phyloP scores from a whole-genome alignment of 345 rosid genomes.

The Linum trigynum region DNA sequence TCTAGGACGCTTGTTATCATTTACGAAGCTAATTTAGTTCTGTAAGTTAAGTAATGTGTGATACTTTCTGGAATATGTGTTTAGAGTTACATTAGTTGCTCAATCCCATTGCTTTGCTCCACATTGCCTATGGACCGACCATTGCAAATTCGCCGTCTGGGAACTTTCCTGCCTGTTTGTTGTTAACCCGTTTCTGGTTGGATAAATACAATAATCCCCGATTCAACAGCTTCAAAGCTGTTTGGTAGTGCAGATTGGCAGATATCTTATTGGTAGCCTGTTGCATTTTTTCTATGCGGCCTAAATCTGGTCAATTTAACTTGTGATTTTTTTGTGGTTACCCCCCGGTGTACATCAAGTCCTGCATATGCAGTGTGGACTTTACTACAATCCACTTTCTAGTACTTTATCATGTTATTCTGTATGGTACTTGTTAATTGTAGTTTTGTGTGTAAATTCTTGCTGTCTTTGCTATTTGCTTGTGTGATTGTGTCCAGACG shows the following conservation, averaged over 20 bases:
- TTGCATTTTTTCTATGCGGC: not conserved
- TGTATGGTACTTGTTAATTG: not conserved
- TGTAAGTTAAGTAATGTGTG: not conserved
- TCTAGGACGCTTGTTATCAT: not conserved
- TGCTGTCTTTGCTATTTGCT: not conserved
- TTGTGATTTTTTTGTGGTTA: not conserved
- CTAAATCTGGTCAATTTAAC: not conserved
- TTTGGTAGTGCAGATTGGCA: not conserved
- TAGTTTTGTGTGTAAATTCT: not conserved
- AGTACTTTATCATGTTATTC: not conserved
- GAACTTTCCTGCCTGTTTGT: not conserved
- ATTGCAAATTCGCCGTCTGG: not conserved
- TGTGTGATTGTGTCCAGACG: not conserved
- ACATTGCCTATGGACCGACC: not conserved
- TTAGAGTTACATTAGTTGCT: too few species aligned
- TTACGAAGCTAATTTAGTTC: too few species aligned
- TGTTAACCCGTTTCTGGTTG: not conserved
- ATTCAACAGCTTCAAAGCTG: too few species aligned
- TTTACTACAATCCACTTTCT: not conserved
- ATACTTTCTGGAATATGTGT: not conserved
- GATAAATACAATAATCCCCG: not conserved
- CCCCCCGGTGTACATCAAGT: not conserved
- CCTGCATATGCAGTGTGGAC: not conserved
- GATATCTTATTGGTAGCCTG: not conserved
- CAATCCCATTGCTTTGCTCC: not conserved